phyloP scores from a whole-genome alignment of 345 rosid species.

The Theobroma cacao region DNA sequence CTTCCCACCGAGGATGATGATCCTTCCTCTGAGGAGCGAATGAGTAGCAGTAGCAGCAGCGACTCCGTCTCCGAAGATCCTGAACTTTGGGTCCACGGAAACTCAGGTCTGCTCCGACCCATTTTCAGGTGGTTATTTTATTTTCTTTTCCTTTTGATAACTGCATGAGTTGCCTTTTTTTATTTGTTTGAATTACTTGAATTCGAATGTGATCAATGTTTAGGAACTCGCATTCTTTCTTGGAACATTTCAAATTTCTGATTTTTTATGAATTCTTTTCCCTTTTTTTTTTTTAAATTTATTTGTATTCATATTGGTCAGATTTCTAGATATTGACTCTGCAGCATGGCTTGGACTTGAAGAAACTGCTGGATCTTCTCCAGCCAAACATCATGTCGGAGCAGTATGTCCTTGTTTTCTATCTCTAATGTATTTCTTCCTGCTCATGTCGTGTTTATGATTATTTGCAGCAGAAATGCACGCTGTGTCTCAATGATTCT shows the following conservation, averaged over 20 bases:
- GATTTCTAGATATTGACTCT: slow-evolving; percentile 67
- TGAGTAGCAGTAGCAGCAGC: slow-evolving; percentile 45
- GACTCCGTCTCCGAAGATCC: slow-evolving; percentile 85
- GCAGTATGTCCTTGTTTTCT: slow-evolving; percentile 52
- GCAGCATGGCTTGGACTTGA: slow-evolving; percentile 87
- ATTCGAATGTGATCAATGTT: not conserved
- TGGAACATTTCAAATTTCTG: not conserved
- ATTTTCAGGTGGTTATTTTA: slow-evolving; percentile 58
- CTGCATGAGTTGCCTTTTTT: not conserved
- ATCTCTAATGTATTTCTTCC: not conserved
- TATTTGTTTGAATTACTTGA: not conserved
- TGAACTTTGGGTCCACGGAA: slow-evolving; percentile 76
- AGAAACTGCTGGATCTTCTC: slow-evolving; percentile 79
- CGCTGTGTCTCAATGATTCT: not conserved
- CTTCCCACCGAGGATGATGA: slow-evolving; percentile 29
- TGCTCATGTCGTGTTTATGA: not conserved
- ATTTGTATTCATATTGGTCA: slow-evolving; percentile 19
- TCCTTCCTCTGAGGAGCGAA: slow-evolving; percentile 36
- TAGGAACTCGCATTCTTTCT: not conserved
- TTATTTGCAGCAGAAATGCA: not conserved
- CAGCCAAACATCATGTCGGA: slow-evolving; percentile 76
- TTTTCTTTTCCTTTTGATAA: not conserved
- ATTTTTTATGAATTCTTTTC: not conserved
- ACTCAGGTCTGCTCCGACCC: slow-evolving; percentile 76
- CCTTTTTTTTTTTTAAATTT: not conserved